These are phyloP conservation scores for Auricularia cornea DNA, from an alignment of 768 basidiomycete species.

Conservation along the genomic window DNA sequence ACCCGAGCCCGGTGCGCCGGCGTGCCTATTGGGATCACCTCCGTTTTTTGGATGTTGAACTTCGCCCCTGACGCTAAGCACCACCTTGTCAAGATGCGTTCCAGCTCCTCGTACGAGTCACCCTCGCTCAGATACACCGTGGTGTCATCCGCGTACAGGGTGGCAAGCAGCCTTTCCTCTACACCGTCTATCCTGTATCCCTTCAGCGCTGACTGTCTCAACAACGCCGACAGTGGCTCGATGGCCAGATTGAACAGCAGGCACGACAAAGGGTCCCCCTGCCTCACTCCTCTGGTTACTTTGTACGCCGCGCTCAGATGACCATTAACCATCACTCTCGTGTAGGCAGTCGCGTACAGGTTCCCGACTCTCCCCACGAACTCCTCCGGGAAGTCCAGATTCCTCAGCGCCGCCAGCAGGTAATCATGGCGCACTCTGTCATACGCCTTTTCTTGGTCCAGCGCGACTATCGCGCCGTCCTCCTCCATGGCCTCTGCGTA, in stretches of 20 bases:
- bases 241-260: slow-evolving; percentile 15
- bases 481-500: slow-evolving; percentile 8
- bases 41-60: slow-evolving; percentile 36
- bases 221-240: slow-evolving; percentile 11
- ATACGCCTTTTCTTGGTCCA: slow-evolving; percentile 16
- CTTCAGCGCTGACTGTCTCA: background rate
- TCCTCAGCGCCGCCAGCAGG: slow-evolving; percentile 8
- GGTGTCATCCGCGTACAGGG: slow-evolving; percentile 37
- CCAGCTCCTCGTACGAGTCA: slow-evolving; percentile 20
- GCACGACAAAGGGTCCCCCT: slow-evolving; percentile 17
- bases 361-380: slow-evolving; percentile 15
- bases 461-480: slow-evolving; percentile 10
- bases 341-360: slow-evolving; percentile 11
- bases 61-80: slow-evolving; percentile 32
- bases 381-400: slow-evolving; percentile 5
- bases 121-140: slow-evolving; percentile 24
- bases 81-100: slow-evolving; percentile 28
- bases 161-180: slow-evolving; percentile 16
- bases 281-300: slow-evolving; percentile 13
- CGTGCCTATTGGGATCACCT: slow-evolving; percentile 28
- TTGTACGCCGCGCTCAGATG: background rate
- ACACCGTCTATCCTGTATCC: background rate
- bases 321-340: slow-evolving; percentile 11
- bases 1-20: background rate
- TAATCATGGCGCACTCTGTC: slow-evolving; percentile 14